Percentiles rank a stretch among this genome's conserved stretches.
Conservation (phyloP, 1,139 yeast species). For the Geotrichum reessii region DNA sequence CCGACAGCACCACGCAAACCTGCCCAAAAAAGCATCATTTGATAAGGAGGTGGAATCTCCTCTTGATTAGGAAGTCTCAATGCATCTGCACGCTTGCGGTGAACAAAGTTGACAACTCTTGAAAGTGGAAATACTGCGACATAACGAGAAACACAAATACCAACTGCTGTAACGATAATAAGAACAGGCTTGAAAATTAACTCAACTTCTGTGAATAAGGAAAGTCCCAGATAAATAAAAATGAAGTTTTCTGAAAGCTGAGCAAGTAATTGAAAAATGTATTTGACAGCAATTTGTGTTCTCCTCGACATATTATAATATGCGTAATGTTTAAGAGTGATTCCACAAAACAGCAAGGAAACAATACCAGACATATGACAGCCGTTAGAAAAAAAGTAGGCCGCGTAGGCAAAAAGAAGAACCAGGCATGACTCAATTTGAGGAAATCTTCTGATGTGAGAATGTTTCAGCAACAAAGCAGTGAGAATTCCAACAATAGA, state of each 20-base stretch:
- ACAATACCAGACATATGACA: slow-evolving; percentile 99
- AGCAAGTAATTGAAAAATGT: slow-evolving; percentile 87
- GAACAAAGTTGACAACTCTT: slow-evolving; percentile 71
- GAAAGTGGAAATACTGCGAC: slow-evolving; percentile 95
- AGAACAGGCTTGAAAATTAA: slow-evolving; percentile 88
- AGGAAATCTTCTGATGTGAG: slow-evolving; percentile 88
- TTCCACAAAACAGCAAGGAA: slow-evolving; percentile 89
- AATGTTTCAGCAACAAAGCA: slow-evolving; percentile 84
- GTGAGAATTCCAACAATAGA: slow-evolving; percentile 80
- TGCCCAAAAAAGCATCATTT: slow-evolving; percentile 99
- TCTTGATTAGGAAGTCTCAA: slow-evolving; percentile 50
- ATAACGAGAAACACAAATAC: slow-evolving; percentile 95
- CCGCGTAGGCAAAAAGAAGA: slow-evolving; percentile 84
- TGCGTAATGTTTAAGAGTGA: slow-evolving; percentile 93
- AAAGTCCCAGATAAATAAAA: slow-evolving; percentile 88
- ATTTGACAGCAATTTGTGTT: slow-evolving; percentile 93
- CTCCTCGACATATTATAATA: slow-evolving; percentile 95
- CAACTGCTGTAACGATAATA: slow-evolving; percentile 81
- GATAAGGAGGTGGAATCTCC: slow-evolving; percentile 91
- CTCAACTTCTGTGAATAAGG: slow-evolving; percentile 92
- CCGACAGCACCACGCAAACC: slow-evolving; percentile 99
- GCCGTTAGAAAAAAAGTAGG: slow-evolving; percentile 96
- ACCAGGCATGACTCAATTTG: slow-evolving; percentile 94
- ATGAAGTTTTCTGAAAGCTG: slow-evolving; percentile 95
- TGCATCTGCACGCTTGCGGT: slow-evolving; percentile 47